These are phyloP conservation scores for Amborella trichopoda DNA, from an alignment of 164 flowering plant species.

Conservation along the genomic window DNA sequence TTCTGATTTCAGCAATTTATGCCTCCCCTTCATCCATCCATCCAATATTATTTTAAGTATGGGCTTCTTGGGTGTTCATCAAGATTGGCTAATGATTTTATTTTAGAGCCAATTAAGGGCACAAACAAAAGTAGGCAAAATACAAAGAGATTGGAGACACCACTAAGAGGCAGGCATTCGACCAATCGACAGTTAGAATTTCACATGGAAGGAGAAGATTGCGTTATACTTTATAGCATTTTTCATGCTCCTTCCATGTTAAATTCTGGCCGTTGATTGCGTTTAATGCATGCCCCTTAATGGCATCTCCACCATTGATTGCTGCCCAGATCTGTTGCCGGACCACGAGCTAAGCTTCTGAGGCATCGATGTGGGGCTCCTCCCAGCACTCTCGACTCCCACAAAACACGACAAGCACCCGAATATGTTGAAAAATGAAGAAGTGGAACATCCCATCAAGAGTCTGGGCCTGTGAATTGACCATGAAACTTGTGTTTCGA, in stretches of 20 bases:
- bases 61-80: no score
- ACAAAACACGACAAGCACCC: conserved; percentile 75
- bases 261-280: conserved; percentile 50
- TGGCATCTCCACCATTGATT: conserved; percentile 9
- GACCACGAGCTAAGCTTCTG: conserved; percentile 73
- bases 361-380: conserved; percentile 49
- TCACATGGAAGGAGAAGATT: no score
- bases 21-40: no score
- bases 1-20: no score
- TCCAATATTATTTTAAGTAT: no score
- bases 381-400: conserved; percentile 71
- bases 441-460: conserved; percentile 46
- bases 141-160: no score
- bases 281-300: conserved; percentile 50
- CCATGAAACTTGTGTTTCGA: conserved; percentile 37
- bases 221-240: no score
- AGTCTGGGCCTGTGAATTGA: conserved; percentile 84
- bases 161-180: no score
- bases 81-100: no score
- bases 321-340: conserved; percentile 87
- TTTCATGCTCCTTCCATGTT: conserved; percentile 72
- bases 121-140: no score
- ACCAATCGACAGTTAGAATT: no score
- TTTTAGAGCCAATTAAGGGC: no score
- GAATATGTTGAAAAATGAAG: conserved; percentile 54